A percentile compares a stretch with the other conserved stretches of the same genome.
These are phyloP conservation scores for Aureobasidium pullulans DNA, from an alignment of 2,329 filamentous ascomycete genomes.

Conservation along the genomic window DNA sequence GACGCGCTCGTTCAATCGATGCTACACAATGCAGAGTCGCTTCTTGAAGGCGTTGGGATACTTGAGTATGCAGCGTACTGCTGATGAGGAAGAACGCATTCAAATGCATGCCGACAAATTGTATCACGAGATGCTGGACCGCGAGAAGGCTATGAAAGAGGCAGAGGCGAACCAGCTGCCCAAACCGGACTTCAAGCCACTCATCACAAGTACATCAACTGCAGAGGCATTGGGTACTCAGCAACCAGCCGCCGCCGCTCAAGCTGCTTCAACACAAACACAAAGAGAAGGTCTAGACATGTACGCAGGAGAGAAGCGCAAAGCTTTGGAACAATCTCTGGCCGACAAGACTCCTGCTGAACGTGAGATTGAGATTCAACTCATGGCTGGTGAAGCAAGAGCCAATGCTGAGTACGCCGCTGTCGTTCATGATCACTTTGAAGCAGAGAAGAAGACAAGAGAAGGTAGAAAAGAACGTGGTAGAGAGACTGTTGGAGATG, in stretches of 20 bases:
- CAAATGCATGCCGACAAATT: constrained; percentile 93
- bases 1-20: constrained; percentile 71
- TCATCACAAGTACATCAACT: constrained; percentile 34
- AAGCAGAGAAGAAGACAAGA: constrained; percentile 49
- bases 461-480: constrained; percentile 51
- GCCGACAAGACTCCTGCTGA: constrained; percentile 39
- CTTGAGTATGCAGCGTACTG: constrained; percentile 57
- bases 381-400: constrained; percentile 55
- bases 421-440: constrained; percentile 48
- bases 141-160: constrained; percentile 67
- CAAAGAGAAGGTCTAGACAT: constrained; percentile 15
- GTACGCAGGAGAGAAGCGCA: constrained; percentile 24
- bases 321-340: constrained; percentile 24
- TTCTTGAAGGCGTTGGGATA: constrained; percentile 90
- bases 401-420: constrained; percentile 54
- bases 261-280: neutral
- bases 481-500: constrained; percentile 37
- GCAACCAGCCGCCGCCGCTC: neutral
- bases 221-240: constrained; percentile 22
- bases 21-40: constrained; percentile 84
- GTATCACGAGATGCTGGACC: constrained; percentile 77
- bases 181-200: constrained; percentile 52
- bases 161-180: constrained; percentile 51
- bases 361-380: constrained; percentile 55
- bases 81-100: constrained; percentile 68